These are phyloP conservation scores for Diaporthe destruens DNA, from an alignment of 2,329 filamentous ascomycete genomes.

Conservation along the genomic window DNA sequence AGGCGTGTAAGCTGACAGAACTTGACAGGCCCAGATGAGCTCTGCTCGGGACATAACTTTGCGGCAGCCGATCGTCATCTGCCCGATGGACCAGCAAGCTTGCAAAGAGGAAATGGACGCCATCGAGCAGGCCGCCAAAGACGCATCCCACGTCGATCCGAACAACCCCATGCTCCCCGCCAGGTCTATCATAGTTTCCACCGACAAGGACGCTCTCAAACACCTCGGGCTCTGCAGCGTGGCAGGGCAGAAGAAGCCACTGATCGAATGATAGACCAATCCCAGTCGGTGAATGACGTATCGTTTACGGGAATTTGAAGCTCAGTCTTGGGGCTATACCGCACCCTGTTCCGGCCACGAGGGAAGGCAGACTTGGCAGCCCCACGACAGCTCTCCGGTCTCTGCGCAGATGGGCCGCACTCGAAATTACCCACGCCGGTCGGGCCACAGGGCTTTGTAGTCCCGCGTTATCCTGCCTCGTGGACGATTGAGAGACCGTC, in stretches of 20 bases:
- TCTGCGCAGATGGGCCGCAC: neutral
- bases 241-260: conserved; percentile 73
- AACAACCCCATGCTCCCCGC: conserved; percentile 95
- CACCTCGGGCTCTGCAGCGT: conserved; percentile 74
- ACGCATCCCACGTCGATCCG: conserved; percentile 87
- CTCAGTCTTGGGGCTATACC: neutral
- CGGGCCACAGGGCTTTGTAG: neutral
- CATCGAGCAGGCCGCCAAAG: conserved; percentile 94
- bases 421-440: neutral
- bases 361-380: neutral
- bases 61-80: conserved; percentile 94
- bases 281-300: conserved; percentile 22
- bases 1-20: conserved; percentile 18
- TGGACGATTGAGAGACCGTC: neutral
- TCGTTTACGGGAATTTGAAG: neutral
- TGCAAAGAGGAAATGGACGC: conserved; percentile 99
- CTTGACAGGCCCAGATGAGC: conserved; percentile 82
- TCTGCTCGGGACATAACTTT: conserved; percentile 89
- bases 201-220: conserved; percentile 74
- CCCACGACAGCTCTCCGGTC: neutral
- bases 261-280: conserved; percentile 67
- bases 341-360: neutral
- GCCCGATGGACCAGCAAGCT: conserved; percentile 91
- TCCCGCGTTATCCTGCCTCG: neutral
- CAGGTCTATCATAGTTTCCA: conserved; percentile 82